phyloP scores from a whole-genome alignment of 2,329 filamentous ascomycete genomes.

The Geosmithia morbida region DNA sequence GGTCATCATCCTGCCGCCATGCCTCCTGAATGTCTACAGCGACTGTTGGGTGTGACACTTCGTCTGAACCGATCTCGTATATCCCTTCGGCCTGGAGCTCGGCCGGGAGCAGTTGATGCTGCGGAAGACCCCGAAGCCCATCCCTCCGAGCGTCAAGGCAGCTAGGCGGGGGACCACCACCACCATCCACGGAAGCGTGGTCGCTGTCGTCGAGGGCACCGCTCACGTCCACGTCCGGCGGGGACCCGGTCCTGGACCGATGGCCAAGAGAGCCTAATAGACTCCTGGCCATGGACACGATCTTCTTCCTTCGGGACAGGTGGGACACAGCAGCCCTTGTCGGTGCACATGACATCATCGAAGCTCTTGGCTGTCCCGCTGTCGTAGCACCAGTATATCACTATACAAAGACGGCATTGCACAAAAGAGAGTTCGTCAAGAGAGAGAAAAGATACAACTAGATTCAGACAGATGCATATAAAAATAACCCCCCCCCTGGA shows the following conservation, averaged over 20 bases:
- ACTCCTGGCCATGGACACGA: constrained; percentile 35
- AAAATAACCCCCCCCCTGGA: too few species aligned
- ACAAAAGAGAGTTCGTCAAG: too few species aligned
- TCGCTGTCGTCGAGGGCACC: not conserved
- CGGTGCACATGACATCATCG: constrained; percentile 34
- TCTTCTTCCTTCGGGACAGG: constrained; percentile 34
- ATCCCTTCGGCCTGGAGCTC: constrained; percentile 32
- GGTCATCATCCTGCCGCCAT: too few species aligned
- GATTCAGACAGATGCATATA: too few species aligned
- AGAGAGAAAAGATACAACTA: too few species aligned
- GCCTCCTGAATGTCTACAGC: constrained; percentile 7
- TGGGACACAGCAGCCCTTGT: constrained; percentile 22
- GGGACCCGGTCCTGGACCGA: not conserved
- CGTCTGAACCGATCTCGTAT: constrained; percentile 35
- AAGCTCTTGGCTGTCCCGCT: constrained; percentile 37
- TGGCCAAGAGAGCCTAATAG: constrained; percentile 39
- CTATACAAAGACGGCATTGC: too few species aligned
- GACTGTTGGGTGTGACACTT: constrained; percentile 19
- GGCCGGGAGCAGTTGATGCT: constrained; percentile 7
- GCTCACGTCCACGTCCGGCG: not conserved
- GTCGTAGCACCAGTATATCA: constrained; percentile 42
- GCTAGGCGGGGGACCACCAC: constrained; percentile 27
- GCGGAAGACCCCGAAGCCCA: not conserved
- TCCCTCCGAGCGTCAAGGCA: constrained; percentile 13
- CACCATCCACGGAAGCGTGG: constrained; percentile 13